phyloP scores from a whole-genome alignment of 805 yeast species.

The Candida taoyuanica region DNA sequence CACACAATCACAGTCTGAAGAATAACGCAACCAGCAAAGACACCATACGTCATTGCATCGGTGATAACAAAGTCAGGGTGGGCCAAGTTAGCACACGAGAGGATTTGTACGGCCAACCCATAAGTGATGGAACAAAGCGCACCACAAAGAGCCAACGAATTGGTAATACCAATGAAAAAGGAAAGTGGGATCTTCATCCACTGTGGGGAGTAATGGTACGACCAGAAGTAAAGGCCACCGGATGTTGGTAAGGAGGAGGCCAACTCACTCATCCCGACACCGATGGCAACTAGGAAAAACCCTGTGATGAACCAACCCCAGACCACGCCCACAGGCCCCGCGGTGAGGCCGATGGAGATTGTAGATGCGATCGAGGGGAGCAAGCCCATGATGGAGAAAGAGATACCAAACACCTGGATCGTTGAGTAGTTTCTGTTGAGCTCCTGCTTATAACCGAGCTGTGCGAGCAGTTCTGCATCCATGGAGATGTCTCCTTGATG shows the following conservation, averaged over 20 bases:
- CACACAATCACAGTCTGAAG: conserved; percentile 35
- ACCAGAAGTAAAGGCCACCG: conserved; percentile 70
- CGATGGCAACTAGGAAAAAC: conserved; percentile 50
- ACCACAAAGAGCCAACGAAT: conserved; percentile 59
- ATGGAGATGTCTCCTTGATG: neutral
- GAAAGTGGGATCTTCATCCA: conserved; percentile 46
- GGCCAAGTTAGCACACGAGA: conserved; percentile 44
- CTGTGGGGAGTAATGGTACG: conserved; percentile 59
- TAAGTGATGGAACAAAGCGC: conserved; percentile 67
- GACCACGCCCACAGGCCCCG: conserved; percentile 55
- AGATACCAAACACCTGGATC: conserved; percentile 58
- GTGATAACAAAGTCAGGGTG: conserved; percentile 42
- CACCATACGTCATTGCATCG: conserved; percentile 52
- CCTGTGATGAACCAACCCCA: conserved; percentile 74
- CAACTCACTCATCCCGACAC: conserved; percentile 57
- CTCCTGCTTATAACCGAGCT: conserved; percentile 63
- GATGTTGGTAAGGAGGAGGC: conserved; percentile 70
- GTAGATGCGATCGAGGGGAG: conserved; percentile 55
- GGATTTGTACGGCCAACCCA: conserved; percentile 66
- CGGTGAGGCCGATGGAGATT: conserved; percentile 26
- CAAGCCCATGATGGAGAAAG: conserved; percentile 61
- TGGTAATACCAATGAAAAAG: conserved; percentile 61
- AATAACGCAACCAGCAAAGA: conserved; percentile 55
- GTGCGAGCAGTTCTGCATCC: conserved; percentile 14
- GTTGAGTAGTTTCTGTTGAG: conserved; percentile 52